Conservation (phyloP, 176 grass and related monocot genomes). For the Oryza longistaminata region DNA sequence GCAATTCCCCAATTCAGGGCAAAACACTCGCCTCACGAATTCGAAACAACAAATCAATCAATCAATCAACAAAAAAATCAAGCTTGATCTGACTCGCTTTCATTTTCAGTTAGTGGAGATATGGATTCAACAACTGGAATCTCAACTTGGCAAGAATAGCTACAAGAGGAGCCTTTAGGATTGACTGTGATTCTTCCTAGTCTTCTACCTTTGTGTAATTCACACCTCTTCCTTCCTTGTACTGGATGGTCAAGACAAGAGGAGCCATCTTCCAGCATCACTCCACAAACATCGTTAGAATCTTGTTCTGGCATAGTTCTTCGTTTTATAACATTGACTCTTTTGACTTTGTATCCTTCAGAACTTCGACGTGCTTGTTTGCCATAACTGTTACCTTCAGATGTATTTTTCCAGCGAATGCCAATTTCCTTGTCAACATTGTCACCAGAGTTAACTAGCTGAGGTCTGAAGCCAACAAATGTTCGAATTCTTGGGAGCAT, state of each 20-base stretch:
- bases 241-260: conserved; percentile 56
- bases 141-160: conserved; percentile 14
- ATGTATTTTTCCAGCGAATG: conserved; percentile 27
- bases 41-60: conserved; percentile 5
- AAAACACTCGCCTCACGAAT: conserved; percentile 22
- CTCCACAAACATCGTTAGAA: conserved; percentile 58
- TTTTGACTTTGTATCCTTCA: conserved; percentile 57
- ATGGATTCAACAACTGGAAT: conserved; percentile 20
- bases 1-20: neutral
- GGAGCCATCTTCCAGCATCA: conserved; percentile 56
- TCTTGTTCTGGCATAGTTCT: conserved; percentile 13
- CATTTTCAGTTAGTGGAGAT: neutral
- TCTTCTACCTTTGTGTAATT: conserved; percentile 80
- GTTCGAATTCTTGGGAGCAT: conserved; percentile 60
- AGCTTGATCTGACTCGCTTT: neutral
- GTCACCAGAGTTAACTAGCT: conserved; percentile 38
- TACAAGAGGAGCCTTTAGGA: conserved; percentile 29
- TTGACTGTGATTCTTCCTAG: conserved; percentile 14
- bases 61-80: conserved; percentile 30
- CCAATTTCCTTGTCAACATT: conserved; percentile 12
- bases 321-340: conserved; percentile 31
- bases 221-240: conserved; percentile 84
- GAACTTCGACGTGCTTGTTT: conserved; percentile 41
- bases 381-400: conserved; percentile 19
- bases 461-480: conserved; percentile 61